A percentile compares a stretch with the other conserved stretches of the same genome.
These are phyloP conservation scores for Umbilicus rupestris DNA, from an alignment of 164 flowering plant genomes.

Conservation along the genomic window DNA sequence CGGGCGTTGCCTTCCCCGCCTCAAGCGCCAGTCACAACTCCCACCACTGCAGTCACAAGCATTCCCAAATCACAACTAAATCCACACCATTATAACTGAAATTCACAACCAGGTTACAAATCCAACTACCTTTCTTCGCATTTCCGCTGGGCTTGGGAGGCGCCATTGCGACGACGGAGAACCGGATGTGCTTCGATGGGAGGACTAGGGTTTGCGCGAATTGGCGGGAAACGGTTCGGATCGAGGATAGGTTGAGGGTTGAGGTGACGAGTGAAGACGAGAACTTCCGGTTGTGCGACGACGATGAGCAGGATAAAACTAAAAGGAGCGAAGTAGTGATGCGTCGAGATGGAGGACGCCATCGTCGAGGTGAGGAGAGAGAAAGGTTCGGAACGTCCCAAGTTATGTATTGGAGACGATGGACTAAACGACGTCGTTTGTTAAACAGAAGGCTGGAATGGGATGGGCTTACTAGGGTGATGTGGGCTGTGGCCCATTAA, in stretches of 20 bases:
- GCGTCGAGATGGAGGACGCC: constrained; percentile 27
- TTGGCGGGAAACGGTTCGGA: constrained; percentile 17
- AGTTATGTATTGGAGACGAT: constrained; percentile 1
- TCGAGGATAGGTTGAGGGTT: constrained; percentile 23
- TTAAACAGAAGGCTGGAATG: no score
- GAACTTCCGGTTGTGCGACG: constrained; percentile 8
- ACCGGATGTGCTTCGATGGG: constrained; percentile 24
- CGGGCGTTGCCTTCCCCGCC: constrained; percentile 98
- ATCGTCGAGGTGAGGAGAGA: constrained; percentile 8
- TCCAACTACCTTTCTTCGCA: constrained; percentile 61
- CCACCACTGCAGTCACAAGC: constrained; percentile 39
- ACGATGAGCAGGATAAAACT: background rate
- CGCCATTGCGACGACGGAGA: constrained; percentile 73
- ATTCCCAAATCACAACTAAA: background rate
- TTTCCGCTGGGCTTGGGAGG: constrained; percentile 84
- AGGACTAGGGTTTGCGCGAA: constrained; percentile 11
- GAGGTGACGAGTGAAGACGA: constrained; percentile 24
- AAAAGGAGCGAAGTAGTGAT: background rate
- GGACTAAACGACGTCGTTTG: background rate
- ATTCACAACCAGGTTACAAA: background rate
- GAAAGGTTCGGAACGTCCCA: background rate
- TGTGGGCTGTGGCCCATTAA: no score
- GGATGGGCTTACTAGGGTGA: no score
- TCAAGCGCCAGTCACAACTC: constrained; percentile 85
- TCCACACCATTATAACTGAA: background rate